phyloP scores from a whole-genome alignment of 176 grass and related monocot genomes.

The Hsuehochloa calcarea region DNA sequence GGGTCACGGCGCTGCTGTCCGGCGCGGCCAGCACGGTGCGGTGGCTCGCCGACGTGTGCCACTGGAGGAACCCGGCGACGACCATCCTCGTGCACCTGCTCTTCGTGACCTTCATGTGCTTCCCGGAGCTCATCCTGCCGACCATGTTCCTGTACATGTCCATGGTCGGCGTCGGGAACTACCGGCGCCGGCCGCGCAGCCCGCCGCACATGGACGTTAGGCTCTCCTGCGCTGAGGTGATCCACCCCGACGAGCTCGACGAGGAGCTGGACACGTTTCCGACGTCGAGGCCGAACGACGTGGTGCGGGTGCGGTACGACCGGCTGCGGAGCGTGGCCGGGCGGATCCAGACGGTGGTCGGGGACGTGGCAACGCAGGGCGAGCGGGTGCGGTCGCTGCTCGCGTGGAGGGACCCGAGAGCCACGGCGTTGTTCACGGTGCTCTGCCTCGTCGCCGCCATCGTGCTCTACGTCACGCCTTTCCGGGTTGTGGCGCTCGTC shows the following conservation, averaged over 20 bases:
- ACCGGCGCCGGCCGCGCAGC: conserved; percentile 38
- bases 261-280: conserved; percentile 89
- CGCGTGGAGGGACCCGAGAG: conserved; percentile 74
- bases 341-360: conserved; percentile 73
- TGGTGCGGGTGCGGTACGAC: conserved; percentile 79
- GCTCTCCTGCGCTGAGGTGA: conserved; percentile 62
- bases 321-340: conserved; percentile 71
- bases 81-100: conserved; percentile 57
- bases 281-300: conserved; percentile 47
- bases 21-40: conserved; percentile 30
- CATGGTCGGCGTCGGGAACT: conserved; percentile 51
- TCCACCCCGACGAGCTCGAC: conserved; percentile 59
- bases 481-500: conserved; percentile 42
- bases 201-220: conserved; percentile 57
- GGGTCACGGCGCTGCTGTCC: conserved; percentile 49
- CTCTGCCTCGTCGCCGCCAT: conserved; percentile 57
- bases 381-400: conserved; percentile 70
- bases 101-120: conserved; percentile 57
- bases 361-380: conserved; percentile 74
- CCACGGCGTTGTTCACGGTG: conserved; percentile 53
- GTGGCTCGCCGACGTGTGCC: conserved; percentile 57
- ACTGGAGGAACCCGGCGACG: conserved; percentile 57
- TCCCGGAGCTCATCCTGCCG: conserved; percentile 70
- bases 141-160: conserved; percentile 62
- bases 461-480: conserved; percentile 51